These are phyloP conservation scores for Capronia americana DNA, from an alignment of 2,329 filamentous ascomycete genomes.

Conservation along the genomic window DNA sequence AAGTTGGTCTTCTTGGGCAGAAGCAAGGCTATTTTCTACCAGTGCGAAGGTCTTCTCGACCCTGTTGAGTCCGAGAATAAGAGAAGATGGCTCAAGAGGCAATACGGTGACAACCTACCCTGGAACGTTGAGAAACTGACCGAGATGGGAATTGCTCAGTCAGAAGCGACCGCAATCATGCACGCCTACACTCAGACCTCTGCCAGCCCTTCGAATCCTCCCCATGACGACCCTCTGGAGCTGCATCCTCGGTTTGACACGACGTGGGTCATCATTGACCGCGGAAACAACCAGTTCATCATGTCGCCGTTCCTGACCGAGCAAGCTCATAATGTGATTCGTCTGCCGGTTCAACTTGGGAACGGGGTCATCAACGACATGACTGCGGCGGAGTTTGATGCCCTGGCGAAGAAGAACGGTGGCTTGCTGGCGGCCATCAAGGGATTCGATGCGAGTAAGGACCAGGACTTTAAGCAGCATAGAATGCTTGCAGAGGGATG, in stretches of 20 bases:
- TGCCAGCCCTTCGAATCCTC: not conserved
- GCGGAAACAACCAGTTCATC: conserved; percentile 27
- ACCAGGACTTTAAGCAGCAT: not conserved
- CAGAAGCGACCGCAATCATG: conserved; percentile 5
- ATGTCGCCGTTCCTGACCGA: conserved; percentile 16
- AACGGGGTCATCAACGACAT: conserved; percentile 2
- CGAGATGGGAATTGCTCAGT: conserved; percentile 3
- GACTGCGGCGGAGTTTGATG: conserved; percentile 12
- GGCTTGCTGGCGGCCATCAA: conserved; percentile 10
- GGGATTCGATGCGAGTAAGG: not conserved
- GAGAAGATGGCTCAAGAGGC: conserved; percentile 7
- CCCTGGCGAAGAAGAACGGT: conserved; percentile 8
- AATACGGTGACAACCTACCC: conserved; percentile 7
- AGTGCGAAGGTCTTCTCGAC: conserved; percentile 1
- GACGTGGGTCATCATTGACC: conserved; percentile 20
- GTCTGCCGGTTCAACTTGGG: not conserved
- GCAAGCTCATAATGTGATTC: conserved; percentile 5
- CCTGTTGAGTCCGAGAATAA: not conserved
- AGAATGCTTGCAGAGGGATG: not conserved
- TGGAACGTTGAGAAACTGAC: not conserved
- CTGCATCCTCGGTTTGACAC: conserved; percentile 5
- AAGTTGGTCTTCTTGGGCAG: conserved; percentile 18
- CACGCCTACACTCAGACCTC: not conserved
- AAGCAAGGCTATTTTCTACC: conserved; percentile 11
- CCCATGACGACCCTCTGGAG: not conserved